These are phyloP conservation scores for Ostreobium quekettii DNA, from an alignment of 139 green algal genomes.

Conservation along the genomic window DNA sequence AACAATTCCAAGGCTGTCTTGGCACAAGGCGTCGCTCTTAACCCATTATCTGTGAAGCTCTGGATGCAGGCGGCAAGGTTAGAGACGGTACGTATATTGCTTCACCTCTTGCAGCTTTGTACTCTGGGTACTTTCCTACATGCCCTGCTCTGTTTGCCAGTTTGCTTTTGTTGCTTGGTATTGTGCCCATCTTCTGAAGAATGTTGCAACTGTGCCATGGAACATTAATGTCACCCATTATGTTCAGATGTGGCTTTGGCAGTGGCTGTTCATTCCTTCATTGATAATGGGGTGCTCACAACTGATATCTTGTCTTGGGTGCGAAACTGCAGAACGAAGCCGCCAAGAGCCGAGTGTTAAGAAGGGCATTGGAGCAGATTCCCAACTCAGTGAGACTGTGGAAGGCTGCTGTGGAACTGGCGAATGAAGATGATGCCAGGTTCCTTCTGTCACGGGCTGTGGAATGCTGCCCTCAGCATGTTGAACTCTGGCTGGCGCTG, in stretches of 20 bases:
- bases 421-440: slow-evolving; percentile 79
- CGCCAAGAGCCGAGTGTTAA: slow-evolving; percentile 79
- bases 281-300: no score
- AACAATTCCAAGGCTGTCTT: slow-evolving; percentile 56
- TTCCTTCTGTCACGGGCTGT: slow-evolving; percentile 80
- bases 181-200: no score
- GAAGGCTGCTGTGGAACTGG: slow-evolving; percentile 93
- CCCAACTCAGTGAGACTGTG: slow-evolving; percentile 85
- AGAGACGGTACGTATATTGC: slow-evolving; percentile 20
- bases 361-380: slow-evolving; percentile 82
- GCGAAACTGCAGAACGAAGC: slow-evolving; percentile 39
- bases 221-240: no score
- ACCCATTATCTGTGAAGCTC: slow-evolving; percentile 52
- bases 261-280: no score
- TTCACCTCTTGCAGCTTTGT: background rate
- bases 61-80: slow-evolving; percentile 75
- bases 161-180: no score
- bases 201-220: no score
- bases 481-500: slow-evolving; percentile 96
- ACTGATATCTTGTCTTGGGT: background rate
- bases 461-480: slow-evolving; percentile 93
- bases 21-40: slow-evolving; percentile 22
- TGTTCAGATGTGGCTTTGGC: no score
- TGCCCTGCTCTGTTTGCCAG: no score
- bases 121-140: no score